Evolutionary conservation across 345 rosid species (phyloP), one percentile per base, ranked within the genome.

Genomic region (Excoecaria cochinchinensis): DNA sequence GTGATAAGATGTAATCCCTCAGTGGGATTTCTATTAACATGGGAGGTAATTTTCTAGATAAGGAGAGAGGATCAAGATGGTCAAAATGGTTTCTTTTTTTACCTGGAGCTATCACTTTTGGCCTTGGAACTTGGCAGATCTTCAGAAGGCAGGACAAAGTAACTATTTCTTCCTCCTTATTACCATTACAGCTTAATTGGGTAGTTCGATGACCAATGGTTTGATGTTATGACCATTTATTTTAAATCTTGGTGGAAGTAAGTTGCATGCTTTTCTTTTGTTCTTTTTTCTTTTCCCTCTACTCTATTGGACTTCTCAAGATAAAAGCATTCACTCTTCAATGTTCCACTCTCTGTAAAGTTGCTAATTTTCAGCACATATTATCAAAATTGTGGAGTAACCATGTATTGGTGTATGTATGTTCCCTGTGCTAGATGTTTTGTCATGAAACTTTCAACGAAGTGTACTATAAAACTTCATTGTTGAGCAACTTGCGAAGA

Each of bases 121-220:
- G 98, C 46, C 99, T 95, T 61, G 99, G 99, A 14, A 89, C 97
- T 79, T 95, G 99, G 99, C 99, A 95, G 85, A 85, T 95, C 65
- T 74, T 91, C 70, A 87, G 99, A 85, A 87, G 99, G 73, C 91
- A 87, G 69, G 99, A 95, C 73, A 95, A 95, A 95, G 98, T 95
- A 22, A 44, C 71, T 51, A 48, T 6, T 8, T 66, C 60, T 39
- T 8, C 14, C 19, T 61, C 8, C 25, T 12, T 24, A 5, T 52
- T 11, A 16, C 14, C 6, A 11, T 47, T 31, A n/a, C 6, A 31
- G 6, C n/a, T 24, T 68, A 52, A 68, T 63, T 36, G 36, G 60
- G 15, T 73, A 36, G 4, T 58, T 40, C 24, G 16, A 55, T 55
- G 22, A 61, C 6, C 5, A 44, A 36, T 51, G 21, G 58, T 12